phyloP scores from a whole-genome alignment of 73 alveolate genomes.

The Stentor coeruleus region DNA sequence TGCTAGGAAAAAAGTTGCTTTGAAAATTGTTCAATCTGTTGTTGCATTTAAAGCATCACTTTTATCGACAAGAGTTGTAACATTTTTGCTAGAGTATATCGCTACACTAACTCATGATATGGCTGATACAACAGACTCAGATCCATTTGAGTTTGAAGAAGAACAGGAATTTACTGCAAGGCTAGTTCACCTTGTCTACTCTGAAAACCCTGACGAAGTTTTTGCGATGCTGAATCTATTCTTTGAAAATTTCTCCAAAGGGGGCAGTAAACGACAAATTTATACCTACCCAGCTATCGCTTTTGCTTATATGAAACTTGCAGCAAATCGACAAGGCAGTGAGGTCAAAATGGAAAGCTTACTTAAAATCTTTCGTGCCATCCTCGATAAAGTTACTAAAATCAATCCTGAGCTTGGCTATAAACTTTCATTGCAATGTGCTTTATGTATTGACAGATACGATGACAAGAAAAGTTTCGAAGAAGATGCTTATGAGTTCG shows the following conservation, averaged over 20 bases:
- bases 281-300: constrained; percentile 85
- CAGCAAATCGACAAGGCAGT: neutral
- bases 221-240: constrained; percentile 66
- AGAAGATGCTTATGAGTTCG: constrained; percentile 63
- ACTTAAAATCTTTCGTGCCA: neutral
- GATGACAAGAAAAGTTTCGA: constrained; percentile 33
- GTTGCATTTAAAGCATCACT: constrained; percentile 48
- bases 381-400: neutral
- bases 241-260: constrained; percentile 68
- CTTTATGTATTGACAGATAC: neutral
- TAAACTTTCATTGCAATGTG: constrained; percentile 14
- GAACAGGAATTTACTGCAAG: constrained; percentile 86
- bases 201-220: constrained; percentile 52
- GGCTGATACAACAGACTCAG: constrained; percentile 55
- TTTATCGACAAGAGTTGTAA: constrained; percentile 57
- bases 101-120: constrained; percentile 76
- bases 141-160: constrained; percentile 76
- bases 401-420: neutral
- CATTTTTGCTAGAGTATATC: constrained; percentile 72
- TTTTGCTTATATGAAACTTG: constrained; percentile 45
- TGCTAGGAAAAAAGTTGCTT: constrained; percentile 69
- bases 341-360: neutral
- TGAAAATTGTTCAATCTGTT: constrained; percentile 74
- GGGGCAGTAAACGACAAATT: constrained; percentile 79
- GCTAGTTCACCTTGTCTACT: constrained; percentile 67